phyloP scores from a whole-genome alignment of 768 basidiomycete genomes.

The Naganishia kalamii region DNA sequence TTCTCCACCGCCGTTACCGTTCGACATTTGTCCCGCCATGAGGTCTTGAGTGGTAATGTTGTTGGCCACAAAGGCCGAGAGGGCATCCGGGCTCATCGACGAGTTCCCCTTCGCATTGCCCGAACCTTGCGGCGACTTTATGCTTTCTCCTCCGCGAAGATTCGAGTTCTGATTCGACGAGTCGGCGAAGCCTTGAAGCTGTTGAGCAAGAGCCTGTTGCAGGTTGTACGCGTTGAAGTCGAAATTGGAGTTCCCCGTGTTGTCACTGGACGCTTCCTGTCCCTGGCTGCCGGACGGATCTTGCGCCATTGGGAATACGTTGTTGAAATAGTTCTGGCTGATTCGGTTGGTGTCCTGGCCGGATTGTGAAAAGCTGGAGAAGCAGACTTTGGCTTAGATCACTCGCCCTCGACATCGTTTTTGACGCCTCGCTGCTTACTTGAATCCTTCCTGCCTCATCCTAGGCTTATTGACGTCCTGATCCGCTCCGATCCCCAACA shows the following conservation, averaged over 20 bases:
- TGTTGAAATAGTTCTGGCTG: constrained; percentile 4
- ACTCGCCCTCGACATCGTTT: background rate
- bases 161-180: background rate
- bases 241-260: background rate
- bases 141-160: background rate
- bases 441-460: constrained; percentile 8
- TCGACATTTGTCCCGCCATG: background rate
- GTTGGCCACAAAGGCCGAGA: background rate
- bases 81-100: constrained; percentile 2
- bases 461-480: background rate
- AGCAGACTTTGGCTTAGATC: background rate
- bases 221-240: constrained; percentile 1
- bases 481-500: background rate
- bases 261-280: background rate
- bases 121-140: background rate
- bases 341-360: background rate
- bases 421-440: background rate
- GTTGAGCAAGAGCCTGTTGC: constrained; percentile 10
- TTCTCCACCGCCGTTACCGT: background rate
- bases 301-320: background rate
- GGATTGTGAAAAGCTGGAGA: background rate
- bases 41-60: constrained; percentile 8
- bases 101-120: background rate
- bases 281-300: background rate
- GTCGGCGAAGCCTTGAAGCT: background rate